Conservation (phyloP, 148 eudicot species). For the Bassia scoparia region DNA sequence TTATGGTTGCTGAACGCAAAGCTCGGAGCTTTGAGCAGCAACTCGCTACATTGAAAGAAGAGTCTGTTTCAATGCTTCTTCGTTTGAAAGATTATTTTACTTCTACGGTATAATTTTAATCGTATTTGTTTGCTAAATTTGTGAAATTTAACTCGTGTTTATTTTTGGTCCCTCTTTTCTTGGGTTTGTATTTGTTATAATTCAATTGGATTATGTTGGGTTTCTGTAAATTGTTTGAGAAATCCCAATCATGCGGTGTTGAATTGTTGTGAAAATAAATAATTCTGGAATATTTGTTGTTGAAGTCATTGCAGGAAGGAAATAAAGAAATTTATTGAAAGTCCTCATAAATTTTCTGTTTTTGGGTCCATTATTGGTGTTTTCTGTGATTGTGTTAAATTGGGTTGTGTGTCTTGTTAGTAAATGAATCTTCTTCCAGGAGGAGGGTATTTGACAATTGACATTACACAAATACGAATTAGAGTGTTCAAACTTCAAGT, state of each 20-base stretch:
- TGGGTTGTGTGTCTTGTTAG: neutral
- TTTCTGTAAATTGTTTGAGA: no score
- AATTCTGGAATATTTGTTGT: no score
- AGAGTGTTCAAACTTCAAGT: no score
- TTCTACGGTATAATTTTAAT: slow-evolving; percentile 34
- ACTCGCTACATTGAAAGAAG: slow-evolving; percentile 36
- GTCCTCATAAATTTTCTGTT: no score
- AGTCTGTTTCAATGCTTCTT: slow-evolving; percentile 48
- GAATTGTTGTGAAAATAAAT: no score
- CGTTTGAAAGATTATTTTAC: slow-evolving; percentile 41
- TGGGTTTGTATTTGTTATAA: neutral
- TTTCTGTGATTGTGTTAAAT: neutral
- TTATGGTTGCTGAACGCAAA: slow-evolving; percentile 52
- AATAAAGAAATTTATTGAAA: no score
- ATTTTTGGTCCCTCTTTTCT: neutral
- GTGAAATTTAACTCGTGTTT: neutral
- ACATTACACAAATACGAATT: no score
- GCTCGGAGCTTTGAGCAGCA: slow-evolving; percentile 42
- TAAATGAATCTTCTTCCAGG: no score
- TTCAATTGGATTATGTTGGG: no score
- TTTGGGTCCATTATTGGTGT: no score
- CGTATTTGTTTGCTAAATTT: neutral
- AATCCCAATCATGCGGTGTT: no score
- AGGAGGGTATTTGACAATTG: neutral
- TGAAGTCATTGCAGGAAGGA: no score